These are phyloP conservation scores for Tremellales sp. DNA, from an alignment of 1,284 basidiomycete species.

Conservation along the genomic window DNA sequence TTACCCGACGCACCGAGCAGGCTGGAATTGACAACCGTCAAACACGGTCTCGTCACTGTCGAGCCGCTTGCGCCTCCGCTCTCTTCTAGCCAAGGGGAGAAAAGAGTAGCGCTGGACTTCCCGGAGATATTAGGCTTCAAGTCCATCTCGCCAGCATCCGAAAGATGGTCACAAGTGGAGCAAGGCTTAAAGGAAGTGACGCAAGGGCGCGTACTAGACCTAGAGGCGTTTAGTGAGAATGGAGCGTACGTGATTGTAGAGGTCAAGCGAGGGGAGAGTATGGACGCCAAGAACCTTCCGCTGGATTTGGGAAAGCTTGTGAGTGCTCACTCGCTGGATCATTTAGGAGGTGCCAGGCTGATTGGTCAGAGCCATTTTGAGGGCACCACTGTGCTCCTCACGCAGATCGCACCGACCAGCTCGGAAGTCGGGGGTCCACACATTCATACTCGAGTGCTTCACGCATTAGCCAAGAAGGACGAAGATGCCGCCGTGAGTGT, in stretches of 20 bases:
- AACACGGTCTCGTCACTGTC: not conserved
- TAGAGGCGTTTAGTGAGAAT: not conserved
- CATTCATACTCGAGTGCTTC: not conserved
- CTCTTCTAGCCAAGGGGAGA: not conserved
- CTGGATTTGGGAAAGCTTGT: not conserved
- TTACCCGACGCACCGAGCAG: not conserved
- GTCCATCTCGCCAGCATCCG: not conserved
- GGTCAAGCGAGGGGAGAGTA: not conserved
- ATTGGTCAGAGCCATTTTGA: not conserved
- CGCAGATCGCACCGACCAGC: not conserved
- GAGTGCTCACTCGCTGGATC: not conserved
- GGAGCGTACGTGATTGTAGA: not conserved
- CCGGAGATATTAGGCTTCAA: not conserved
- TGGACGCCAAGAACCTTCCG: not conserved
- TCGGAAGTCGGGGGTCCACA: not conserved
- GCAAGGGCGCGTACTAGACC: not conserved
- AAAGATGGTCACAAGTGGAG: not conserved
- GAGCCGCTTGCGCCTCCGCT: not conserved
- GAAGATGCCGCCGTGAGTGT: not conserved
- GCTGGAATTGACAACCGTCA: not conserved
- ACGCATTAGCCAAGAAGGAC: not conserved
- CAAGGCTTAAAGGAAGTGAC: not conserved
- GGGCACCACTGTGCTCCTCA: not conserved
- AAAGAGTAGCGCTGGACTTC: not conserved
- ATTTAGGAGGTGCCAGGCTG: not conserved